Evolutionary conservation across 192 early-diverging fungal genomes (phyloP).

Genomic region (Gaertneriomyces semiglobifer): DNA sequence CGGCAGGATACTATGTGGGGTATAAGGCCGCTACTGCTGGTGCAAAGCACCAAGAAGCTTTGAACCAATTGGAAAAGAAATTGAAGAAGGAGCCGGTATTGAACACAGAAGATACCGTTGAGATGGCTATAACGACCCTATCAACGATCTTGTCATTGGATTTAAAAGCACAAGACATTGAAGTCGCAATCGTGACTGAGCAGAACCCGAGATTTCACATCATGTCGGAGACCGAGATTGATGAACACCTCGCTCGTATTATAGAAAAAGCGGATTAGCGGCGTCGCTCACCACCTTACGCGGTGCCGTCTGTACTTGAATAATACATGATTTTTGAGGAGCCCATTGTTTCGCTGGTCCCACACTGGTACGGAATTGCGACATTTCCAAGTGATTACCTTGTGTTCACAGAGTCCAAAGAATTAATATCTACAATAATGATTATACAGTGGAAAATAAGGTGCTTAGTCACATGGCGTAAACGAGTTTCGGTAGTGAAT

Average conservation of each 20-base stretch:
- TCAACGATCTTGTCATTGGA: conserved; percentile 88
- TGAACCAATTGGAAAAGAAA: conserved; percentile 97
- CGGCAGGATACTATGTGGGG: conserved; percentile 97
- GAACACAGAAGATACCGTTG: conserved; percentile 82
- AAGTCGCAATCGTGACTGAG: conserved; percentile 83
- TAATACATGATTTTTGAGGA: no score
- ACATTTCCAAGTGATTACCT: no score
- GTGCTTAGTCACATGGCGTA: no score
- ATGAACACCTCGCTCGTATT: conserved; percentile 81
- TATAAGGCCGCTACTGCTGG: conserved; percentile 95
- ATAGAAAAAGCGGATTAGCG: conserved; percentile 62
- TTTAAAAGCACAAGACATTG: conserved; percentile 95
- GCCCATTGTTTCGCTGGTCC: no score
- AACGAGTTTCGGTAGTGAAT: no score
- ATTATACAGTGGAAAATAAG: no score
- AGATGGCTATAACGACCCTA: conserved; percentile 94
- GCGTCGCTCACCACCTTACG: no score
- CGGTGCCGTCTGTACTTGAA: no score
- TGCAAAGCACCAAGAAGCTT: conserved; percentile 91
- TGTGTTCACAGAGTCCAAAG: no score
- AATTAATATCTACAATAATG: no score
- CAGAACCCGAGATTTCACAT: conserved; percentile 74
- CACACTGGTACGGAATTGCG: no score
- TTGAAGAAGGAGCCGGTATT: conserved; percentile 85
- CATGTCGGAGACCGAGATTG: conserved; percentile 79